Conservation (phyloP, 2,329 filamentous ascomycete genomes). For the Talaromyces sp. region DNA sequence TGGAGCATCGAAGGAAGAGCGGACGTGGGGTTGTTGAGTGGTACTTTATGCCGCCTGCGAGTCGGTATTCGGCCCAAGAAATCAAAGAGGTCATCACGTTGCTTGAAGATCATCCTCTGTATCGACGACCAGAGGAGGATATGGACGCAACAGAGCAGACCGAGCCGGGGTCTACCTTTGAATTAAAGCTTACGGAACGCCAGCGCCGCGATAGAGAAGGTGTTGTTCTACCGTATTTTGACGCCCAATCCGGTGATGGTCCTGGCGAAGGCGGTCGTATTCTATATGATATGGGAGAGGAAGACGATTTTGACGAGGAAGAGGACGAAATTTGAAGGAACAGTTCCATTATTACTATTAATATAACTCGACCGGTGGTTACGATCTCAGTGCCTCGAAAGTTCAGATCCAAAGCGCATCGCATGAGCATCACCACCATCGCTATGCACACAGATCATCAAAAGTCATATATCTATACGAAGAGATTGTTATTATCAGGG, state of each 20-base stretch:
- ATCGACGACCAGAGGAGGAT: slow-evolving; percentile 47
- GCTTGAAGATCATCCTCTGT: slow-evolving; percentile 71
- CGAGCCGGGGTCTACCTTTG: slow-evolving; percentile 71
- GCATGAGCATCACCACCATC: slow-evolving; percentile 1
- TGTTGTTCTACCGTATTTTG: slow-evolving; percentile 91
- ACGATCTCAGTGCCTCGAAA: background rate
- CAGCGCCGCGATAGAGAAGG: slow-evolving; percentile 81
- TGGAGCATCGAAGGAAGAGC: slow-evolving; percentile 81
- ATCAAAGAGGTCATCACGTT: slow-evolving; percentile 53
- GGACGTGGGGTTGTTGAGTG: slow-evolving; percentile 71
- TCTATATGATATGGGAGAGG: slow-evolving; percentile 90
- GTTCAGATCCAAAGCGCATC: background rate
- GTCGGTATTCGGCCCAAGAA: slow-evolving; percentile 42
- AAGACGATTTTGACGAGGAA: slow-evolving; percentile 96
- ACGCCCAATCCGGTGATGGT: slow-evolving; percentile 72
- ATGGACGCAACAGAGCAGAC: slow-evolving; percentile 44
- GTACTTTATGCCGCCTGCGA: slow-evolving; percentile 52
- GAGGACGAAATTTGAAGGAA: slow-evolving; percentile 73
- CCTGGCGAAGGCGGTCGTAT: slow-evolving; percentile 85
- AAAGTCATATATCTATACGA: slow-evolving; percentile 35
- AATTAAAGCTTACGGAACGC: slow-evolving; percentile 80
- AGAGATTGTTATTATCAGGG: slow-evolving; percentile 18
- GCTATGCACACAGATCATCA: slow-evolving; percentile 23
- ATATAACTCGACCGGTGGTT: background rate
- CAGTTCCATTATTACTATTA: slow-evolving; percentile 1